A percentile compares a stretch with the other conserved stretches of the same genome.
phyloP scores from a whole-genome alignment of 495 filamentous ascomycete species.

The Aspergillus cavernicola region DNA sequence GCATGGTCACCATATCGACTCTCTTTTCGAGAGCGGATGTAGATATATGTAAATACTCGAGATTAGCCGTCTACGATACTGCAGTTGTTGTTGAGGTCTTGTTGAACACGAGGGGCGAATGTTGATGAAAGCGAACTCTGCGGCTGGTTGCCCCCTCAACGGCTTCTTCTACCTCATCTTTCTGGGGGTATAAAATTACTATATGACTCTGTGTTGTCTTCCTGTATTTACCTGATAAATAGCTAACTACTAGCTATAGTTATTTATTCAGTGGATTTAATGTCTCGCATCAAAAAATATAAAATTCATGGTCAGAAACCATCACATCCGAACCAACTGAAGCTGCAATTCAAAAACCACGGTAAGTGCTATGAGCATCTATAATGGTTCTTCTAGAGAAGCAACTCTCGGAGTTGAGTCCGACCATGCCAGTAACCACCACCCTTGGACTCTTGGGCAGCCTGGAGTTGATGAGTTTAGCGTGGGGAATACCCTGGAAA shows the following conservation, averaged over 20 bases:
- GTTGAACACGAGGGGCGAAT: conserved; percentile 2
- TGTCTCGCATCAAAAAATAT: too few relatives aligned
- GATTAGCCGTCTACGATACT: neutral
- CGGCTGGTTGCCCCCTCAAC: conserved; percentile 39
- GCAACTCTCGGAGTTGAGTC: conserved; percentile 1
- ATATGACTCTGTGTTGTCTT: too few relatives aligned
- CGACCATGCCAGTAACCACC: neutral
- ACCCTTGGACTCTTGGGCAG: neutral
- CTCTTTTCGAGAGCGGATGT: neutral
- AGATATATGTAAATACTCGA: neutral
- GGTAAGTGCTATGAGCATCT: too few relatives aligned
- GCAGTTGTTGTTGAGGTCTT: neutral
- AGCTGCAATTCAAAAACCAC: too few relatives aligned
- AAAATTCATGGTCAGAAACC: too few relatives aligned
- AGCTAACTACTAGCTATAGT: too few relatives aligned
- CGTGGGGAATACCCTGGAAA: neutral
- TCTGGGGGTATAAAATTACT: too few relatives aligned
- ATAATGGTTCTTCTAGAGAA: too few relatives aligned
- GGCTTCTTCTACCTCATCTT: neutral
- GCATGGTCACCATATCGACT: conserved; percentile 6
- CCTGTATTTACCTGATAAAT: too few relatives aligned
- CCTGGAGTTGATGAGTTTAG: too few relatives aligned
- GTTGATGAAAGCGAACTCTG: conserved; percentile 17
- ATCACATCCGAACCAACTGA: too few relatives aligned
- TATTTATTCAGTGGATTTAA: too few relatives aligned